A percentile compares a stretch with the other conserved stretches of the same genome.
Conservation (phyloP, 257 asterid genomes). For the Salvia splendens region DNA sequence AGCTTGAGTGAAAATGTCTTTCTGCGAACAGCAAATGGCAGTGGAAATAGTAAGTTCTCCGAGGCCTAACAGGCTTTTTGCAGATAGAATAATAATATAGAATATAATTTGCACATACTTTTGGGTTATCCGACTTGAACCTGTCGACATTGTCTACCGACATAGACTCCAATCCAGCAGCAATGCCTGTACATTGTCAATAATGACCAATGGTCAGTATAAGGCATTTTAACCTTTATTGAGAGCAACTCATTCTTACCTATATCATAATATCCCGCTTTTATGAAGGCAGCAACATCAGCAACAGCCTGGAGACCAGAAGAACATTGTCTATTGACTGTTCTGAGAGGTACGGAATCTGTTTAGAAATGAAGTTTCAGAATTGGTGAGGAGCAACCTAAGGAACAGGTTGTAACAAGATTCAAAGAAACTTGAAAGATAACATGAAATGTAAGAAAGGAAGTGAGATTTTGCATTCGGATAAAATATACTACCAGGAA, state of each 20-base stretch:
- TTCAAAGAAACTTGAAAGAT: constrained; percentile 7
- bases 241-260: constrained; percentile 43
- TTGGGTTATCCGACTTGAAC: constrained; percentile 48
- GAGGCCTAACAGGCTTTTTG: constrained; percentile 1
- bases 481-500: constrained; percentile 75
- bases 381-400: constrained; percentile 14
- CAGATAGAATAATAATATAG: constrained; percentile 1
- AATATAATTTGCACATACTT: constrained; percentile 42
- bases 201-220: background rate
- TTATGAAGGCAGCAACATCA: constrained; percentile 88
- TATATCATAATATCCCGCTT: constrained; percentile 87
- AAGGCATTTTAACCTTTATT: background rate
- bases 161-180: constrained; percentile 94
- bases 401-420: constrained; percentile 6
- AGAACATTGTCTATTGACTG: constrained; percentile 90
- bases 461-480: background rate
- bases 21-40: constrained; percentile 42
- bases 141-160: constrained; percentile 49
- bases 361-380: constrained; percentile 27
- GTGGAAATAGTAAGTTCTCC: constrained; percentile 17
- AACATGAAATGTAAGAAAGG: background rate
- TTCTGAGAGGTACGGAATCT: constrained; percentile 83
- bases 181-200: constrained; percentile 60
- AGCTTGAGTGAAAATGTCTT: constrained; percentile 61
- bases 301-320: constrained; percentile 98